Evolutionary conservation across 305 asterid species (phyloP).

Genomic region (Withania somnifera): DNA sequence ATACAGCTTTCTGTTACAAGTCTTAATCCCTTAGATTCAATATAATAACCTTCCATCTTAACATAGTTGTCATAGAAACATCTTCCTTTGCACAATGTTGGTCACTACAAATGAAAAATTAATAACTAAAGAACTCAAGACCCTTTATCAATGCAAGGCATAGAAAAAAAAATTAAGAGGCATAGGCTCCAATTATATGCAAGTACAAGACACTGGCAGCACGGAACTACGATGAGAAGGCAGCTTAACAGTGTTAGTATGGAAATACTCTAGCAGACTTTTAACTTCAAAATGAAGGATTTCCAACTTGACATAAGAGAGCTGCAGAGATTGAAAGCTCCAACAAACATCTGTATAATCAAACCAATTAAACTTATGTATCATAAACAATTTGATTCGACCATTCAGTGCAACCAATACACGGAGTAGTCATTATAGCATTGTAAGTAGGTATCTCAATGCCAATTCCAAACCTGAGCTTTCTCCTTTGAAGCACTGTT

Average conservation of each 20-base stretch:
- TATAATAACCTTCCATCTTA: not conserved
- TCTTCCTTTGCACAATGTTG: not conserved
- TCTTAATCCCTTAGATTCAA: not conserved
- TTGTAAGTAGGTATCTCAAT: conserved; percentile 8
- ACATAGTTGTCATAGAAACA: not conserved
- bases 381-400: not conserved
- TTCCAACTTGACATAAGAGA: not conserved
- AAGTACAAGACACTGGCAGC: not conserved
- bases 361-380: not conserved
- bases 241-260: not conserved
- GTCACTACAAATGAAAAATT: not conserved
- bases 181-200: not conserved
- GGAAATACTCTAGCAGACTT: not conserved
- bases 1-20: not conserved
- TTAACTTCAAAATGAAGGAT: not conserved
- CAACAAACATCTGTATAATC: not conserved
- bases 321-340: not conserved
- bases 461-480: conserved; percentile 49
- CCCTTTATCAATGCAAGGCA: not conserved
- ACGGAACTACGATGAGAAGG: not conserved
- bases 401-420: not conserved
- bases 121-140: not conserved
- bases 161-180: not conserved
- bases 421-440: not conserved
- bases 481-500: conserved; percentile 62